These are phyloP conservation scores for Apium graveolens DNA, from an alignment of 129 eudicot species.

Conservation along the genomic window DNA sequence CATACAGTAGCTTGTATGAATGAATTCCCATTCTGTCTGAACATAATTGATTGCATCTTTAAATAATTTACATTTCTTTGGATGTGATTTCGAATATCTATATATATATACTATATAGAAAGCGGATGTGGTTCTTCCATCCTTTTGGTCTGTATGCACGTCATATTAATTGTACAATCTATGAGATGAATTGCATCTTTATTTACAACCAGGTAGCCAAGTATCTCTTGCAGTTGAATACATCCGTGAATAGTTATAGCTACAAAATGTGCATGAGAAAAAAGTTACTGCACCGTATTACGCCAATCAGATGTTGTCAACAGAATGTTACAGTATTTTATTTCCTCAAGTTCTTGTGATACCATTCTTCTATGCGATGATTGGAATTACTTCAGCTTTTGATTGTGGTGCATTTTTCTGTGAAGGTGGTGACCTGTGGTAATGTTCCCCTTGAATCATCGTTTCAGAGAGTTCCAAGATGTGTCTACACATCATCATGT, in stretches of 20 bases:
- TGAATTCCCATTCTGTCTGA: not conserved
- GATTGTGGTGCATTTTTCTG: conserved; percentile 8
- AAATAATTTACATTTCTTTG: not conserved
- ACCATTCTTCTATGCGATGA: not conserved
- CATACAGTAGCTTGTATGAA: not conserved
- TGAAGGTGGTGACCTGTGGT: conserved; percentile 82
- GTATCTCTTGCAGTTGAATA: not conserved
- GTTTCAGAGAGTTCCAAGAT: conserved; percentile 66
- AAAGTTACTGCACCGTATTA: not conserved
- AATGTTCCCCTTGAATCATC: conserved; percentile 75
- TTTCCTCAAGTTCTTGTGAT: not conserved
- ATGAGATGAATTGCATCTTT: not conserved
- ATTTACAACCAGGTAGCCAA: not conserved
- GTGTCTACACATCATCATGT: conserved; percentile 67
- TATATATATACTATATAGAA: not conserved
- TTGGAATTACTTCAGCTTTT: not conserved
- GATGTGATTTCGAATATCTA: not conserved
- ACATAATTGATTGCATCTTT: not conserved
- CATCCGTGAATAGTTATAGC: not conserved
- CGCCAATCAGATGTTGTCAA: not conserved
- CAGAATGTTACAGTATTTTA: not conserved
- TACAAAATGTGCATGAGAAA: not conserved
- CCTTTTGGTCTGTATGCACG: not conserved
- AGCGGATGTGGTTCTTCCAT: not conserved
- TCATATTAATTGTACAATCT: not conserved